Percentiles rank a stretch among this genome's conserved stretches.
phyloP scores from a whole-genome alignment of 129 eudicot species.

The Helichrysum umbraculigerum region DNA sequence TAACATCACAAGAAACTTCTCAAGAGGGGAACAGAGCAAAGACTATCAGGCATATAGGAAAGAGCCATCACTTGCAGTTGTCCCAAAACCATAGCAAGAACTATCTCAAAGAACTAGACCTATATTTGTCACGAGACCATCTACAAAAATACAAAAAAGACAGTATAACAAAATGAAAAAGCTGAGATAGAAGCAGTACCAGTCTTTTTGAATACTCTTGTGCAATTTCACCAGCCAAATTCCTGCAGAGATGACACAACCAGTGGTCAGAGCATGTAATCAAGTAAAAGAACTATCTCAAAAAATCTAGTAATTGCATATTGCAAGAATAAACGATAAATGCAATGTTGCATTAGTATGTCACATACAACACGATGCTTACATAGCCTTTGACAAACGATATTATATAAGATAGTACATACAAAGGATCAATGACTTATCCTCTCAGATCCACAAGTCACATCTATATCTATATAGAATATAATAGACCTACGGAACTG shows the following conservation, averaged over 20 bases:
- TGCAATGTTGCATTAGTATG: background rate
- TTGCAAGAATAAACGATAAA: background rate
- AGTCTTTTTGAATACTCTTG: slow-evolving; percentile 75
- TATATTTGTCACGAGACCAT: too few species aligned
- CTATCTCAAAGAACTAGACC: too few species aligned
- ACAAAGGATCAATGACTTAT: too few species aligned
- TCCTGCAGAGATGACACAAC: slow-evolving; percentile 49
- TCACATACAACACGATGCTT: background rate
- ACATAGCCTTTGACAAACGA: background rate
- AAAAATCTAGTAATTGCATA: background rate
- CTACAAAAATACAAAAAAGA: background rate
- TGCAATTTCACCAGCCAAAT: slow-evolving; percentile 89
- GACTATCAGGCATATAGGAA: background rate
- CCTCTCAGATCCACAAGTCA: too few species aligned
- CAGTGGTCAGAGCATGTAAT: slow-evolving; percentile 6
- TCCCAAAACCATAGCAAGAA: too few species aligned
- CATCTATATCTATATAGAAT: too few species aligned
- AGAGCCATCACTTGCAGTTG: background rate
- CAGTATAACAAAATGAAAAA: background rate
- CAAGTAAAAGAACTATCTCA: slow-evolving; percentile 14
- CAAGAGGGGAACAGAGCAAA: background rate
- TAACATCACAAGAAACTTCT: too few species aligned
- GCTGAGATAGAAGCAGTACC: slow-evolving; percentile 39
- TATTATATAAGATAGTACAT: too few species aligned
- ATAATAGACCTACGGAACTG: too few species aligned